A percentile compares a stretch with the other conserved stretches of the same genome.
phyloP scores from a whole-genome alignment of 176 grass and related monocot species.

The Bonia amplexicaulis region DNA sequence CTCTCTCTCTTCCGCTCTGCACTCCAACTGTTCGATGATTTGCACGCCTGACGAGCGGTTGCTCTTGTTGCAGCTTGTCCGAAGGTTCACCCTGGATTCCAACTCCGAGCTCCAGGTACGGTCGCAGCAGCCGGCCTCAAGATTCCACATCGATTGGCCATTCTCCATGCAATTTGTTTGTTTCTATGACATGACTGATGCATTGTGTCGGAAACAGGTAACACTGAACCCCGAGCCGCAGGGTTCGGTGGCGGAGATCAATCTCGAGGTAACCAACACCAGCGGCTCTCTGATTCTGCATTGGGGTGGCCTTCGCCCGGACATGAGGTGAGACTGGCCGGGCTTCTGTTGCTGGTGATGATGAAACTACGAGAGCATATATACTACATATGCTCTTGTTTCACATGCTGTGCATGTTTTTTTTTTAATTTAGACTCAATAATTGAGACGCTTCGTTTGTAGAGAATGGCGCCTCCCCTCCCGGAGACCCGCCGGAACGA shows the following conservation, averaged over 20 bases:
- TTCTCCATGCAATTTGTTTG: conserved; percentile 4
- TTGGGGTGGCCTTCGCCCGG: conserved; percentile 66
- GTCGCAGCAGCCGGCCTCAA: neutral
- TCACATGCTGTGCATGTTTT: neutral
- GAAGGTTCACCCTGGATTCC: conserved; percentile 68
- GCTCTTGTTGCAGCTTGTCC: conserved; percentile 41
- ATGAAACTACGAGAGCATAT: neutral
- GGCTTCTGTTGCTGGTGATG: neutral
- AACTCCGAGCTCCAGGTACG: conserved; percentile 77
- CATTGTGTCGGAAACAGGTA: conserved; percentile 47
- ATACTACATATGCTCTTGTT: neutral
- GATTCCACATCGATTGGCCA: conserved; percentile 9
- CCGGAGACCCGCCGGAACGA: conserved; percentile 58
- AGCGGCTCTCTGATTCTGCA: conserved; percentile 65
- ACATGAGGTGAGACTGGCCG: conserved; percentile 39
- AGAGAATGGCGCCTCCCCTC: conserved; percentile 77
- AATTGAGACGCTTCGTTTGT: conserved; percentile 24
- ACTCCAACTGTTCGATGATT: neutral
- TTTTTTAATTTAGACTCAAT: neutral
- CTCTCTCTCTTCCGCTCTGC: neutral
- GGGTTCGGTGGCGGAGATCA: conserved; percentile 38
- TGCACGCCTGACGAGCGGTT: neutral
- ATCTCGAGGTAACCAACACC: conserved; percentile 59
- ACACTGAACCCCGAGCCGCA: conserved; percentile 32
- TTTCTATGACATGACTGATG: neutral